Evolutionary conservation across 163 green algal genomes (phyloP).

Genomic region (Chlorella variabilis): DNA sequence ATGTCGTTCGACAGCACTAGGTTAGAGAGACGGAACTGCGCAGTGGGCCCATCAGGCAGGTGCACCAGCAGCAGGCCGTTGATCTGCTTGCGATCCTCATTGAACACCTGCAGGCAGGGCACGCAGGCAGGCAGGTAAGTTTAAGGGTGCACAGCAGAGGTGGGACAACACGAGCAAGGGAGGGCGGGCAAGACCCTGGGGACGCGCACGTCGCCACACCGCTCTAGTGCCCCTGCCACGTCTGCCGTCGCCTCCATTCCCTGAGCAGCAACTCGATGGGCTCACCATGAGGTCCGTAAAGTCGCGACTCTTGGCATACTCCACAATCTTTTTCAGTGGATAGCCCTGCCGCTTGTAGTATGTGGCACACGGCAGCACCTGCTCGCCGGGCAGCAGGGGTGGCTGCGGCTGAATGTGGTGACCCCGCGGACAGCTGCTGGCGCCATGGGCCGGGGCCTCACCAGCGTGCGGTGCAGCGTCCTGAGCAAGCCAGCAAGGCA

Average conservation of each 20-base stretch:
- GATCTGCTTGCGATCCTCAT: constrained; percentile 94
- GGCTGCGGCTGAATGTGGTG: too few species aligned
- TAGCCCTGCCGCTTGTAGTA: constrained; percentile 95
- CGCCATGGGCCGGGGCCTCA: background rate
- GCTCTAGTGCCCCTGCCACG: too few species aligned
- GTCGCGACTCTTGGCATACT: constrained; percentile 84
- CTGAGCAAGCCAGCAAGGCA: too few species aligned
- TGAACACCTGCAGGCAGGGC: constrained; percentile 77
- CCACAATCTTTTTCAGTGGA: constrained; percentile 93
- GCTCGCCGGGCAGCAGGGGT: too few species aligned
- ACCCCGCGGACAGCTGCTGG: too few species aligned
- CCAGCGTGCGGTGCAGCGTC: background rate
- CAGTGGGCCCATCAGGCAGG: constrained; percentile 95
- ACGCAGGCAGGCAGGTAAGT: too few species aligned
- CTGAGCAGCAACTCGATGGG: too few species aligned
- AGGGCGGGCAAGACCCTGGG: too few species aligned
- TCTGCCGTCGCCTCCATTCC: too few species aligned
- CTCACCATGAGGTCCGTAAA: constrained; percentile 90
- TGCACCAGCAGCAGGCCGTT: constrained; percentile 94
- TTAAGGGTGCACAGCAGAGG: too few species aligned
- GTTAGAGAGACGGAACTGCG: constrained; percentile 87
- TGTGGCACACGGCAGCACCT: constrained; percentile 84
- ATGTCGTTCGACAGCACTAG: constrained; percentile 89
- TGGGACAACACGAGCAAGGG: too few species aligned
- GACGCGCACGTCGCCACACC: too few species aligned